phyloP scores from a whole-genome alignment of 768 basidiomycete species.

The Solioccasus polychromus region DNA sequence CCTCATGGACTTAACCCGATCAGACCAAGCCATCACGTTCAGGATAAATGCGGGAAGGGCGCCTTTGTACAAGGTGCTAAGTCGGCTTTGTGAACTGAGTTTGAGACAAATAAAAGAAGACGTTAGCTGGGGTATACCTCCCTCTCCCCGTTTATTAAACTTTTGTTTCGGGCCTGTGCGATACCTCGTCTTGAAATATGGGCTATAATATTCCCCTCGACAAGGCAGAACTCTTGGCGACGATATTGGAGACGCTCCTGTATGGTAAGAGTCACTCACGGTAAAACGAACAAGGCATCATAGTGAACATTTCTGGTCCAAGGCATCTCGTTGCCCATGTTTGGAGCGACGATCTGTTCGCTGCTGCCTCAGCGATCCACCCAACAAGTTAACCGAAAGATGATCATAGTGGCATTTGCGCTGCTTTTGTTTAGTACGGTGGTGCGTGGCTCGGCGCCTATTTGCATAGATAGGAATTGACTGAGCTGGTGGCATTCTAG shows the following conservation, averaged over 20 bases:
- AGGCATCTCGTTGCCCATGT: slow-evolving; percentile 37
- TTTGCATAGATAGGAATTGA: no score
- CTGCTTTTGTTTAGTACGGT: slow-evolving; percentile 14
- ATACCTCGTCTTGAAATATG: neutral
- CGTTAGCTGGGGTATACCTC: no score
- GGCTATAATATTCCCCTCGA: neutral
- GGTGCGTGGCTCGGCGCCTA: neutral
- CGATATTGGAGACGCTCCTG: slow-evolving; percentile 9
- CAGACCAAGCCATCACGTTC: no score
- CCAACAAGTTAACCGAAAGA: slow-evolving; percentile 10
- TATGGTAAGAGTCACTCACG: slow-evolving; percentile 5
- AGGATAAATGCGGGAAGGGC: no score
- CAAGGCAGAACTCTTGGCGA: neutral
- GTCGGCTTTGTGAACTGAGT: no score
- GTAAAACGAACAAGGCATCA: neutral
- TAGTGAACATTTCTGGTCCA: neutral
- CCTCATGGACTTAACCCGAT: no score
- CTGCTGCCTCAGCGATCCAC: slow-evolving; percentile 10
- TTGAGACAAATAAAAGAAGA: no score
- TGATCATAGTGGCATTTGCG: slow-evolving; percentile 19
- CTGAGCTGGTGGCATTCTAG: slow-evolving; percentile 5
- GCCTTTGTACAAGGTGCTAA: no score
- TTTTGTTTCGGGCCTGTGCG: neutral
- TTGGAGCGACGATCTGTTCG: slow-evolving; percentile 26
- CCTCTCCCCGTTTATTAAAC: neutral